Evolutionary conservation across 441 rosid species (phyloP), one percentile per base, ranked within the genome.

Genomic region (Gossypium trilobum): DNA sequence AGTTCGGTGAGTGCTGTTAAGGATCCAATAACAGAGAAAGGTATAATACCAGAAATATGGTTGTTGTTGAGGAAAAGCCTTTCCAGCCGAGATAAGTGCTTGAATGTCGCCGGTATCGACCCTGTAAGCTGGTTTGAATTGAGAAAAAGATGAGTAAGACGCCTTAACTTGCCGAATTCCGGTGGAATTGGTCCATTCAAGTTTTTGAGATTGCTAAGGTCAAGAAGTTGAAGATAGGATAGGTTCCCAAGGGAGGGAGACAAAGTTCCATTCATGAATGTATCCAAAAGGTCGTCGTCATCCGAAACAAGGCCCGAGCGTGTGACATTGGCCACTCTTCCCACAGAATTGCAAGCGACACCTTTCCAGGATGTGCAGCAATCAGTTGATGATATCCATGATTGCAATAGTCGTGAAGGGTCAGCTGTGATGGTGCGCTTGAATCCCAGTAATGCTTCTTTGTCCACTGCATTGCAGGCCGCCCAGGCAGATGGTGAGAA

Each of bases 331-430:
- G 85, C 82, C 0, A 85, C 86, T 8, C 88, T 71, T 17, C 85
- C 81, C 1, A 78, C 75, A 68, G 64, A 67, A 56, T 79, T 82
- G 36, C 92, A 88, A 0, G 75, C 52, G 6, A 88, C 73, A 5
- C 89, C 91, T 3, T 79, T 82, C 89, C 92, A 85, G 6, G 86
- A 8, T 4, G 56, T 42, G 83, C 89, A 85, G 82, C 92, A 88
- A 75, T 85, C 83, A 0, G 88, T 61, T 36, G 85, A 82, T 59
- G 22, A 7, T 31, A 16, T 71, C 89, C 89, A 85, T 10, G 87
- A 86, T 10, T 4, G 62, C 67, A 86, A 52, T 27, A 84, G 79
- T 0, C 73, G 60, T 36, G 89, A 87, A 0, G 89, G 89, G 82
- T 87, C 89, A 7, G 76, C 74, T 0, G 72, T 81, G 84, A 86